Evolutionary conservation across 768 basidiomycete genomes (phyloP).

Genomic region (Podaxis sp.): DNA sequence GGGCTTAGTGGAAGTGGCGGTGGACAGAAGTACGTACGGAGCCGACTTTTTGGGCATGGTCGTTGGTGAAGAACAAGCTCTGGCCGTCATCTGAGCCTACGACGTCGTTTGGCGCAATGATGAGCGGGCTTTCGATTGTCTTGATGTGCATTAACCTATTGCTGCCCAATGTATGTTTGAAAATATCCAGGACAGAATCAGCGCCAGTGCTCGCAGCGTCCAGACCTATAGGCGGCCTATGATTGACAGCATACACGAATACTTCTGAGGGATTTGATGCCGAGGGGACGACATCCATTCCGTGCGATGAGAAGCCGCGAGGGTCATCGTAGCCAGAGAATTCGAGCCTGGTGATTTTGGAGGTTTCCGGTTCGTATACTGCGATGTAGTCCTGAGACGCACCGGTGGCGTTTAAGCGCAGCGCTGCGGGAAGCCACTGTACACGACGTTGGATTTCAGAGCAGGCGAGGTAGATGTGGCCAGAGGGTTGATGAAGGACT

Average conservation of each 20-base stretch:
- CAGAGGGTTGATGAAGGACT: slow-evolving; percentile 56
- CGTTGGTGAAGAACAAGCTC: slow-evolving; percentile 72
- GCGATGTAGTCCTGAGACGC: slow-evolving; percentile 57
- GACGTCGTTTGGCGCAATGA: slow-evolving; percentile 71
- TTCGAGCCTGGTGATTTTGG: slow-evolving; percentile 43
- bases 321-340: slow-evolving; percentile 36
- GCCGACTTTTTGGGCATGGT: slow-evolving; percentile 54
- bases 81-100: slow-evolving; percentile 64
- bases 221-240: slow-evolving; percentile 50
- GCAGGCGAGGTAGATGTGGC: slow-evolving; percentile 64
- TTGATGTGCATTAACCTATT: slow-evolving; percentile 48
- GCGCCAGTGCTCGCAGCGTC: slow-evolving; percentile 51
- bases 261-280: slow-evolving; percentile 44
- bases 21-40: slow-evolving; percentile 37
- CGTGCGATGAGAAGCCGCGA: slow-evolving; percentile 57
- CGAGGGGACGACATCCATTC: slow-evolving; percentile 68
- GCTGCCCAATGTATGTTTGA: slow-evolving; percentile 50
- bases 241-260: slow-evolving; percentile 72
- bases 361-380: slow-evolving; percentile 51
- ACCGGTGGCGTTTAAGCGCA: slow-evolving; percentile 36
- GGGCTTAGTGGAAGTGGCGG: neutral
- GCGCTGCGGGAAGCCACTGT: slow-evolving; percentile 51
- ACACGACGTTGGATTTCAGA: slow-evolving; percentile 47
- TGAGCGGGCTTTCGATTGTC: slow-evolving; percentile 55
- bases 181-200: slow-evolving; percentile 71